These are phyloP conservation scores for Fusarium sp. DNA, from an alignment of 2,329 filamentous ascomycete genomes.

Conservation along the genomic window DNA sequence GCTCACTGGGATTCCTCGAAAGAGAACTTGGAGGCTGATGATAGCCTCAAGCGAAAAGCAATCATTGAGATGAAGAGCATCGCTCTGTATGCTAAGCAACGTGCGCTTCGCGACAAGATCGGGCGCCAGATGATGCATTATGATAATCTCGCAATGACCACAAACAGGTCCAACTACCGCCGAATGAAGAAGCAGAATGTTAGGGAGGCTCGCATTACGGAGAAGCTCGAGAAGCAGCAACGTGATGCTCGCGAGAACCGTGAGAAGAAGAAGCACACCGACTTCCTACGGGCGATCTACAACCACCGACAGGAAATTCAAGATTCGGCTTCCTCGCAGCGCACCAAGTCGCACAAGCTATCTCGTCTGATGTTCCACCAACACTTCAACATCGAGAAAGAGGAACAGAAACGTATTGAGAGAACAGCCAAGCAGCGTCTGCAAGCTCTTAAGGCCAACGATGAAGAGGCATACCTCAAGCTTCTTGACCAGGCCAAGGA, in stretches of 20 bases:
- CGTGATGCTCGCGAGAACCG: slow-evolving; percentile 94
- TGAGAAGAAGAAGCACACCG: slow-evolving; percentile 96
- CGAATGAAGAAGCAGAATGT: slow-evolving; percentile 98
- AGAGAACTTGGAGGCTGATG: slow-evolving; percentile 76
- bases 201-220: slow-evolving; percentile 94
- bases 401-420: slow-evolving; percentile 98
- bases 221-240: slow-evolving; percentile 99
- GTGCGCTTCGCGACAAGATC: slow-evolving; percentile 85
- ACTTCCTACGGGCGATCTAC: slow-evolving; percentile 89
- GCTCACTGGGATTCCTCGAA: slow-evolving; percentile 87
- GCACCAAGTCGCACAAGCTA: slow-evolving; percentile 84
- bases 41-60: slow-evolving; percentile 86
- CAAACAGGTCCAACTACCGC: slow-evolving; percentile 90
- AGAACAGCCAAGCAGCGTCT: slow-evolving; percentile 99
- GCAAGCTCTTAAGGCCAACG: slow-evolving; percentile 97
- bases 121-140: slow-evolving; percentile 94
- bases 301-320: slow-evolving; percentile 84
- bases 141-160: slow-evolving; percentile 96
- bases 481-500: slow-evolving; percentile 98
- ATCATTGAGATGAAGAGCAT: slow-evolving; percentile 97
- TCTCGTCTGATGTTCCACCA: slow-evolving; percentile 89
- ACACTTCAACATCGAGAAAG: slow-evolving; percentile 97
- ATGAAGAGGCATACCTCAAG: slow-evolving; percentile 98
- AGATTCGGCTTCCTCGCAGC: slow-evolving; percentile 74
- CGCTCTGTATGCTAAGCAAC: slow-evolving; percentile 88